phyloP scores from a whole-genome alignment of 2,329 filamentous ascomycete species.

The Botrytis cinerea region DNA sequence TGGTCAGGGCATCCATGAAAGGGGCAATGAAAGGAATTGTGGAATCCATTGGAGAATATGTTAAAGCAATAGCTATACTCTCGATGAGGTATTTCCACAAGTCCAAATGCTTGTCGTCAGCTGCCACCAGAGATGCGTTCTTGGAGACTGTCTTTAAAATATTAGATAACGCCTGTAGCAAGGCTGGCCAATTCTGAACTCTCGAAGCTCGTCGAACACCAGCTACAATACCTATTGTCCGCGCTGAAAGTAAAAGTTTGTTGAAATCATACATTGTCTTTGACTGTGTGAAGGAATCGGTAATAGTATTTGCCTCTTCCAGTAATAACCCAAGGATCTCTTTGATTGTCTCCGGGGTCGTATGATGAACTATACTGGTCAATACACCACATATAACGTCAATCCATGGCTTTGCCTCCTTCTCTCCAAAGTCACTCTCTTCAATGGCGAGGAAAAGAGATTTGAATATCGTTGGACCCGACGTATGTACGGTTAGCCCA shows the following conservation, averaged over 20 bases:
- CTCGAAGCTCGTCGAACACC: constrained; percentile 81
- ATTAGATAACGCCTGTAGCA: constrained; percentile 59
- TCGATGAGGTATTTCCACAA: constrained; percentile 62
- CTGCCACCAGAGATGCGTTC: constrained; percentile 37
- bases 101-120: constrained; percentile 42
- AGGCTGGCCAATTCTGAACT: constrained; percentile 67
- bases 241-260: constrained; percentile 52
- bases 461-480: constrained; percentile 55
- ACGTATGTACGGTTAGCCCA: constrained; percentile 60
- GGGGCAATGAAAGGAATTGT: constrained; percentile 69
- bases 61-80: constrained; percentile 66
- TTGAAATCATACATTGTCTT: constrained; percentile 42
- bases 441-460: constrained; percentile 49
- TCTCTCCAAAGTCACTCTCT: constrained; percentile 51
- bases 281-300: constrained; percentile 45
- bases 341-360: constrained; percentile 70
- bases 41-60: constrained; percentile 76
- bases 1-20: constrained; percentile 65
- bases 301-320: constrained; percentile 47
- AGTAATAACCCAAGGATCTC: constrained; percentile 65
- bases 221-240: constrained; percentile 67
- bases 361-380: constrained; percentile 81
- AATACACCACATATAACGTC: constrained; percentile 75
- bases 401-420: constrained; percentile 52
- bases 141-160: constrained; percentile 54